phyloP scores from a whole-genome alignment of 2,329 filamentous ascomycete species.

The Rhynchosporium graminicola region DNA sequence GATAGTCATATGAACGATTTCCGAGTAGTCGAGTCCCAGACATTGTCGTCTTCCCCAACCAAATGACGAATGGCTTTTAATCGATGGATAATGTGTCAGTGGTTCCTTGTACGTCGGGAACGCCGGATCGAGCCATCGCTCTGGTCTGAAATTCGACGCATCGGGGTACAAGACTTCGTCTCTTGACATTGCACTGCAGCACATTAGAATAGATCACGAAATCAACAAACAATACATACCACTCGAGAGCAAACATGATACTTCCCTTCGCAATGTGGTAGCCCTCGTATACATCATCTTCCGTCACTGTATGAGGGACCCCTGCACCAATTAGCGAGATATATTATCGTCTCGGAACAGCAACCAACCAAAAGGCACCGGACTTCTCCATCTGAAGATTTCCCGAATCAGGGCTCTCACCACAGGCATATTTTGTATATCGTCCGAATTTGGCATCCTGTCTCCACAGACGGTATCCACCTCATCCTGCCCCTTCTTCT shows the following conservation, averaged over 20 bases:
- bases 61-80: slow-evolving; percentile 54
- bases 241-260: slow-evolving; percentile 41
- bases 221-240: slow-evolving; percentile 9
- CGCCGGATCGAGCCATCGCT: slow-evolving; percentile 44
- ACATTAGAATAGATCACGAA: background rate
- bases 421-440: slow-evolving; percentile 46
- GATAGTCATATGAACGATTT: slow-evolving; percentile 23
- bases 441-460: slow-evolving; percentile 49
- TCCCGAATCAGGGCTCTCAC: slow-evolving; percentile 50
- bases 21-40: slow-evolving; percentile 52
- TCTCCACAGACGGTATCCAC: slow-evolving; percentile 52
- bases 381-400: slow-evolving; percentile 47
- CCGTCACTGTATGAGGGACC: slow-evolving; percentile 54
- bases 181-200: slow-evolving; percentile 27
- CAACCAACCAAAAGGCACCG: slow-evolving; percentile 18
- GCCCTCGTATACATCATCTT: slow-evolving; percentile 55
- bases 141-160: slow-evolving; percentile 48
- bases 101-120: slow-evolving; percentile 46
- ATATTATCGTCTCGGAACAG: background rate
- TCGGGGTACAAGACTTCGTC: slow-evolving; percentile 44
- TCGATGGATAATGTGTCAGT: slow-evolving; percentile 55
- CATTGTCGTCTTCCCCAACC: slow-evolving; percentile 55
- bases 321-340: slow-evolving; percentile 51
- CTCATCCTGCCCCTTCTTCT: slow-evolving; percentile 40
- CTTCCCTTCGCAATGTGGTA: slow-evolving; percentile 22